Base-by-base conservation (phyloP, 257 asterid species). In the Knoxia roxburghii region DNA sequence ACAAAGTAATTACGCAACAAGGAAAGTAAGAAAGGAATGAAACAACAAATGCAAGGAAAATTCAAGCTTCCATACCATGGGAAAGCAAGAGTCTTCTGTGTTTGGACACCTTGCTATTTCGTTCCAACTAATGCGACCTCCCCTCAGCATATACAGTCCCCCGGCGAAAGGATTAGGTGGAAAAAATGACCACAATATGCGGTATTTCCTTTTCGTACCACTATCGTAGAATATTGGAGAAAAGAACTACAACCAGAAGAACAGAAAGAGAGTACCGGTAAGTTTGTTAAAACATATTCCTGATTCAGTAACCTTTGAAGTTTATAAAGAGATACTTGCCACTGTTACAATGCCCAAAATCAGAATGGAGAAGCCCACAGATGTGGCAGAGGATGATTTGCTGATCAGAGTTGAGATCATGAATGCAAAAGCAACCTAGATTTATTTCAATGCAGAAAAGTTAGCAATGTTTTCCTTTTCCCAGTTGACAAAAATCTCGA, bases 121-220 rank as follows among this genome's bases (percentile, higher is more conserved):
- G 21, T 64, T 72, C 81, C 74, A 72, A 68, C 73, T 63, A 48
- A 81, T 63, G 52, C 77, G 67, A 2, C 51, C 63, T 1, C 40
- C 1, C 0, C 15, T 7, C 43, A 81, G 71, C 48, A 23, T 17
- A 11, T 0, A 0, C 17, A 81, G 76, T 21, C 70, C 83, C 41
- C 73, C 71, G 6, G 68, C 12, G 46, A 81, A 75, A 23, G 76
- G 81, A 75, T 75, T 75, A 29, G 82, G 79, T 13, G 86, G 83
- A 43, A 81, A 78, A 17, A 81, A 33, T 43, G 86, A 81, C 77
- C 79, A 81, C 12, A 81, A 15, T 35, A 39, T 27, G 30, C 67
- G 65, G 56, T 69, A 61, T 17, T n/a, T 30, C 6, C 11, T 15
- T 61, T 67, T 73, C 64, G 20, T 12, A 0, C 0, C 2, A 0